A percentile compares a stretch with the other conserved stretches of the same genome.
Conservation (phyloP, 768 basidiomycete species). For the Mycena sanguinolenta region DNA sequence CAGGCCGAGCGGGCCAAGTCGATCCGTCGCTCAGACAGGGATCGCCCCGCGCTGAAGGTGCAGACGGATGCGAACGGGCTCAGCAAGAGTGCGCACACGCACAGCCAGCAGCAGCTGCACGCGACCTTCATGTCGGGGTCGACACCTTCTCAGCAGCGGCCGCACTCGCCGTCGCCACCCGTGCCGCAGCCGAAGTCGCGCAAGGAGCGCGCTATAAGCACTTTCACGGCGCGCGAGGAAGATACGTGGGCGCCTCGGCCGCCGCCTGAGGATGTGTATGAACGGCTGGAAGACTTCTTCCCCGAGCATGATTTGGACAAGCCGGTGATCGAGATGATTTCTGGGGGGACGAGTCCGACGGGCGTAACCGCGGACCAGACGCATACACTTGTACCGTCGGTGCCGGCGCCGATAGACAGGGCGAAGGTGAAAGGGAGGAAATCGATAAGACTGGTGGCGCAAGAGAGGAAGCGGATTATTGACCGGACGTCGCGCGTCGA, state of each 20-base stretch:
- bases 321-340: constrained; percentile 90
- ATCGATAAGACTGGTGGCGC: constrained; percentile 92
- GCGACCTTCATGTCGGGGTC: constrained; percentile 34
- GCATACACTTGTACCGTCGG: constrained; percentile 54
- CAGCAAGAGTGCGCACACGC: constrained; percentile 1
- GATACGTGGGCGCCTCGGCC: constrained; percentile 92
- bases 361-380: constrained; percentile 62
- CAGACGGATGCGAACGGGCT: constrained; percentile 52
- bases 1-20: constrained; percentile 48
- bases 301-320: constrained; percentile 96
- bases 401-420: constrained; percentile 48
- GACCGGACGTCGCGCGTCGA: constrained; percentile 71
- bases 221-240: constrained; percentile 73
- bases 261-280: constrained; percentile 91
- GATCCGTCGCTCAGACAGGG: constrained; percentile 15
- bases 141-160: constrained; percentile 28
- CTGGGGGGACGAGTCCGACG: constrained; percentile 85
- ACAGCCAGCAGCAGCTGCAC: constrained; percentile 27
- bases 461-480: constrained; percentile 85
- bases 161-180: constrained; percentile 20
- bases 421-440: constrained; percentile 78
- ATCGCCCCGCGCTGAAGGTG: constrained; percentile 59
- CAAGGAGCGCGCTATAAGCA: constrained; percentile 56
- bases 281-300: constrained; percentile 94
- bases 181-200: constrained; percentile 38